Percentiles rank a stretch among this genome's conserved stretches.
phyloP scores from a whole-genome alignment of 148 eudicot species.

The Rhododendron molle region DNA sequence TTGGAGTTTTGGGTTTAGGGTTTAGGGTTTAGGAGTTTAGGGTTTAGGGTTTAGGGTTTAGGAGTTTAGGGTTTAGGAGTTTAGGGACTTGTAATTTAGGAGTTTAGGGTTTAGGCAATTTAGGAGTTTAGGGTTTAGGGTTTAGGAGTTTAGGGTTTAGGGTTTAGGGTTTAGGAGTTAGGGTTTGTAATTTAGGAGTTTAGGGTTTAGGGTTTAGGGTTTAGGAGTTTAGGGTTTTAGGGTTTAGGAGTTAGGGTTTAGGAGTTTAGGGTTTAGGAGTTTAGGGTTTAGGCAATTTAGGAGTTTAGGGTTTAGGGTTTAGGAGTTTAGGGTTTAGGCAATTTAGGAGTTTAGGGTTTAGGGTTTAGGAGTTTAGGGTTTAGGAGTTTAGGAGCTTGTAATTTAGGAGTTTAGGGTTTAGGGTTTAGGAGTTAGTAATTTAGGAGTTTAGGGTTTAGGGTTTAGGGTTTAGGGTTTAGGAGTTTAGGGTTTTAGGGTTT shows the following conservation, averaged over 20 bases:
- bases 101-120: too few relatives aligned
- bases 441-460: not conserved
- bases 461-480: not conserved
- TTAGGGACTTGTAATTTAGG: not conserved
- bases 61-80: not conserved
- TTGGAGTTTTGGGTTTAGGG: not conserved
- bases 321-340: too few relatives aligned
- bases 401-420: slow-evolving; percentile 5
- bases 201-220: not conserved
- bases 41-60: slow-evolving; percentile 14
- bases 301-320: too few relatives aligned
- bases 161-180: too few relatives aligned
- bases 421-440: not conserved
- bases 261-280: slow-evolving; percentile 11
- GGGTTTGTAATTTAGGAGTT: too few relatives aligned
- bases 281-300: too few relatives aligned
- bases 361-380: not conserved
- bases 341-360: not conserved
- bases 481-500: too few relatives aligned
- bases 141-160: slow-evolving; percentile 3
- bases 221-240: slow-evolving; percentile 2
- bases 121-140: slow-evolving; percentile 8
- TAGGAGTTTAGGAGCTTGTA: slow-evolving; percentile 13
- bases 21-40: not conserved
- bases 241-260: not conserved